These are phyloP conservation scores for Favolaschia claudopus DNA, from an alignment of 768 basidiomycete genomes.

Conservation along the genomic window DNA sequence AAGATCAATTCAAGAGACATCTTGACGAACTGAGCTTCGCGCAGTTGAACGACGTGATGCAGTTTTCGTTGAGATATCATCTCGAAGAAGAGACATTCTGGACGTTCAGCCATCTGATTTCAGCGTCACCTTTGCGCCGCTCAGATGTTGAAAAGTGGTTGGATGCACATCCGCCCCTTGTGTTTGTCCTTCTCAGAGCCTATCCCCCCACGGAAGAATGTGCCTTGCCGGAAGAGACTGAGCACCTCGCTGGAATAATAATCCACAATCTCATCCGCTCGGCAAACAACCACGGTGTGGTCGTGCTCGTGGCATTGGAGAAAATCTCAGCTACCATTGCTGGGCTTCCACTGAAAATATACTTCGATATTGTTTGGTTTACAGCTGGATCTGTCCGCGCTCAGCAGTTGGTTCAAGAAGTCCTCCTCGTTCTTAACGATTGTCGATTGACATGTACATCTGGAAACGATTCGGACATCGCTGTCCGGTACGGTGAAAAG, in stretches of 20 bases:
- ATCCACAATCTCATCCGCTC: constrained; percentile 59
- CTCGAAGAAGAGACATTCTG: constrained; percentile 63
- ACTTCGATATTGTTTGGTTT: constrained; percentile 61
- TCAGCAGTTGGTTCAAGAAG: constrained; percentile 61
- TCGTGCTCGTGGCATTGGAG: constrained; percentile 65
- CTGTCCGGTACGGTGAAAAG: constrained; percentile 57
- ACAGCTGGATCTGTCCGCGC: constrained; percentile 60
- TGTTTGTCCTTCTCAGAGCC: constrained; percentile 57
- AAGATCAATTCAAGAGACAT: constrained; percentile 33
- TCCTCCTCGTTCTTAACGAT: constrained; percentile 67
- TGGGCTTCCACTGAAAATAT: constrained; percentile 46
- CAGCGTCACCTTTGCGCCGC: constrained; percentile 36
- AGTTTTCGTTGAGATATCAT: constrained; percentile 55
- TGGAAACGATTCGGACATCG: constrained; percentile 29
- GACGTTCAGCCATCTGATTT: constrained; percentile 52
- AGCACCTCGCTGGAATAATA: constrained; percentile 41
- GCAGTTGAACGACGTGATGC: constrained; percentile 46
- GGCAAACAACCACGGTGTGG: constrained; percentile 62
- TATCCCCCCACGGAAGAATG: constrained; percentile 51
- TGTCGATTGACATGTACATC: constrained; percentile 37
- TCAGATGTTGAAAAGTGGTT: constrained; percentile 49
- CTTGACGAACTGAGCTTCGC: constrained; percentile 34
- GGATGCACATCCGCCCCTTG: constrained; percentile 60
- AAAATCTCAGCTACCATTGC: constrained; percentile 57
- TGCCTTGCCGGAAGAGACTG: constrained; percentile 40